Percentiles rank a stretch among this genome's conserved stretches.
These are phyloP conservation scores for Aspergillus sp. DNA, from an alignment of 2,329 filamentous ascomycete genomes.

Conservation along the genomic window DNA sequence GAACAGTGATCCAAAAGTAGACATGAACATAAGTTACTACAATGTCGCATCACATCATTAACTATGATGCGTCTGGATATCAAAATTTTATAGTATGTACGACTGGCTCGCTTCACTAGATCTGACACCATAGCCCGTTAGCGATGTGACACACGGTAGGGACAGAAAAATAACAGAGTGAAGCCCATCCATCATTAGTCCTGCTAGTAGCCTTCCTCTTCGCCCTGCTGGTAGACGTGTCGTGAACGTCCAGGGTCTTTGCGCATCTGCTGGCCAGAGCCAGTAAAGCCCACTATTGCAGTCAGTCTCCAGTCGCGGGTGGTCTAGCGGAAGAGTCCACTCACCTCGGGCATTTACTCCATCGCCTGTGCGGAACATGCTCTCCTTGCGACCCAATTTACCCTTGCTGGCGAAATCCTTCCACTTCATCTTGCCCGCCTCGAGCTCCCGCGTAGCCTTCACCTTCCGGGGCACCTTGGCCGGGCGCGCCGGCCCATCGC, in stretches of 20 bases:
- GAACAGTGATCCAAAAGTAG: neutral
- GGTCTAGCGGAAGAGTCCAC: constrained; percentile 13
- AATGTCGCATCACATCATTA: neutral
- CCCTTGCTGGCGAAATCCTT: constrained; percentile 83
- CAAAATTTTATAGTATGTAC: neutral
- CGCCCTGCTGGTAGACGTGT: constrained; percentile 79
- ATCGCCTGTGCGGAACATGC: constrained; percentile 94
- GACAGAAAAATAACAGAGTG: neutral
- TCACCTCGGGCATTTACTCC: constrained; percentile 82
- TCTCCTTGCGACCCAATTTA: constrained; percentile 78
- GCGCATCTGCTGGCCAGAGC: constrained; percentile 92
- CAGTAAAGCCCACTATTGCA: constrained; percentile 83
- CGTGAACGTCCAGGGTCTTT: constrained; percentile 82
- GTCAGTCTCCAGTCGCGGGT: constrained; percentile 16
- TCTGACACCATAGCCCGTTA: constrained; percentile 11
- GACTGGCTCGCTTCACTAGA: constrained; percentile 6
- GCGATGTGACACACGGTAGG: constrained; percentile 10
- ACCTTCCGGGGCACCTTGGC: constrained; percentile 73
- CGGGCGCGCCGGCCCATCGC: constrained; percentile 60
- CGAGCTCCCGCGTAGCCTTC: constrained; percentile 88
- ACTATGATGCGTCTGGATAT: neutral
- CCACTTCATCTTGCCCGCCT: constrained; percentile 91
- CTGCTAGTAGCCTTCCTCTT: constrained; percentile 61
- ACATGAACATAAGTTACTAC: neutral
- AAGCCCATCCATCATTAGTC: neutral